These are phyloP conservation scores for Oleoguttula mirabilis DNA, from an alignment of 495 filamentous ascomycete genomes.

Conservation along the genomic window DNA sequence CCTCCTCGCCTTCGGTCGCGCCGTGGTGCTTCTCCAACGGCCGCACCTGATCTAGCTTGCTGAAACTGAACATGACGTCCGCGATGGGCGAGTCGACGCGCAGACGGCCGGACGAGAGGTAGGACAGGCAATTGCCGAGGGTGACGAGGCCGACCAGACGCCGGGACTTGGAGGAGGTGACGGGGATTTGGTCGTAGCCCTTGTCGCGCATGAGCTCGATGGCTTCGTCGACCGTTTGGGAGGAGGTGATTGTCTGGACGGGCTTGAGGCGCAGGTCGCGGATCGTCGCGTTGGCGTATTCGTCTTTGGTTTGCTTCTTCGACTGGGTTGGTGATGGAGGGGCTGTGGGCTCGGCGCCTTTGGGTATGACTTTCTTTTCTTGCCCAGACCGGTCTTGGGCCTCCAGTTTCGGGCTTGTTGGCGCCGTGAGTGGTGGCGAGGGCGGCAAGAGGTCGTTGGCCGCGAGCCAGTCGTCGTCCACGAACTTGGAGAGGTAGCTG, in stretches of 20 bases:
- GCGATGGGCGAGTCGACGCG: slow-evolving; percentile 56
- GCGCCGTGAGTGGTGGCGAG: slow-evolving; percentile 39
- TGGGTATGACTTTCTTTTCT: slow-evolving; percentile 8
- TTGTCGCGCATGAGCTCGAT: slow-evolving; percentile 96
- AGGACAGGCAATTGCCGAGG: slow-evolving; percentile 84
- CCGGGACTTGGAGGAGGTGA: slow-evolving; percentile 54
- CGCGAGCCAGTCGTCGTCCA: slow-evolving; percentile 95
- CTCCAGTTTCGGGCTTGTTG: slow-evolving; percentile 30
- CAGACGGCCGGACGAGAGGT: slow-evolving; percentile 70
- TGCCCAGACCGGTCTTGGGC: slow-evolving; percentile 2
- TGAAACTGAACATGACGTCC: slow-evolving; percentile 95
- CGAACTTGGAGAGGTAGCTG: slow-evolving; percentile 97
- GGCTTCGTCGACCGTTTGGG: slow-evolving; percentile 61
- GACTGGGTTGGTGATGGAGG: slow-evolving; percentile 5
- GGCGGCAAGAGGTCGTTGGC: slow-evolving; percentile 77
- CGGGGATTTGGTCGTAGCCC: slow-evolving; percentile 91
- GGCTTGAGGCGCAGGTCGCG: slow-evolving; percentile 76
- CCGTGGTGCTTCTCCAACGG: slow-evolving; percentile 16
- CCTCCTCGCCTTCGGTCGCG: slow-evolving; percentile 19
- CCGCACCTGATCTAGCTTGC: slow-evolving; percentile 56
- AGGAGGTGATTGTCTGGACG: slow-evolving; percentile 65
- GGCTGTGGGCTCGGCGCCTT: slow-evolving; percentile 8
- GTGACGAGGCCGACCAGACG: slow-evolving; percentile 82
- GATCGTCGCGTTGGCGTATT: slow-evolving; percentile 61
- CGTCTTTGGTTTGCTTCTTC: slow-evolving; percentile 3